phyloP scores from a whole-genome alignment of 2,329 filamentous ascomycete genomes.

The Didymosphaeria variabile region DNA sequence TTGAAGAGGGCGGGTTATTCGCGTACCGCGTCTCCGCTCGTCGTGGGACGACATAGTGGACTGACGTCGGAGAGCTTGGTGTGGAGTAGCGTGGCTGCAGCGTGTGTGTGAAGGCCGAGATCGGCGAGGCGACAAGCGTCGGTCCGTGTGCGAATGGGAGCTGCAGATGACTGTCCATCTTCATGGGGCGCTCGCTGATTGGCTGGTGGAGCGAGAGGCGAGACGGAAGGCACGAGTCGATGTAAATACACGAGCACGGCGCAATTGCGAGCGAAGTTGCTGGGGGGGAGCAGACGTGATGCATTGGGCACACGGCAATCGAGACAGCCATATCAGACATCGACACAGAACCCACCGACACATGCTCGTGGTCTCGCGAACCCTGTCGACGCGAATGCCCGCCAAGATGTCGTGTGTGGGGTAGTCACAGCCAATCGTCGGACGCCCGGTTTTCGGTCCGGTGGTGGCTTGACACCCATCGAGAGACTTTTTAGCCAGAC shows the following conservation, averaged over 20 bases:
- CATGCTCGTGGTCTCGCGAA: no score
- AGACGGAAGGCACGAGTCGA: neutral
- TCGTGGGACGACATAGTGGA: slow-evolving; percentile 35
- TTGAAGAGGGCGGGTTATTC: neutral
- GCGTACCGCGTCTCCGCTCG: slow-evolving; percentile 41
- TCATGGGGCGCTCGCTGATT: neutral
- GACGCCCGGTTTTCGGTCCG: neutral
- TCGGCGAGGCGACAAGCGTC: slow-evolving; percentile 10
- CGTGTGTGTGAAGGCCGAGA: slow-evolving; percentile 2
- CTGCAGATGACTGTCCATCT: neutral
- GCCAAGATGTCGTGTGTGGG: no score
- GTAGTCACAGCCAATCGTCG: slow-evolving; percentile 3
- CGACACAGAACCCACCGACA: no score
- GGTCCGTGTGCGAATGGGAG: slow-evolving; percentile 10
- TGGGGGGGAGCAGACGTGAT: neutral
- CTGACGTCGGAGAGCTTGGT: slow-evolving; percentile 3
- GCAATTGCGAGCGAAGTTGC: no score
- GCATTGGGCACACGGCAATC: no score
- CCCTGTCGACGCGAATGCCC: no score
- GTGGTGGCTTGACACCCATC: slow-evolving; percentile 6
- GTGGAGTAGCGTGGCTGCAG: neutral
- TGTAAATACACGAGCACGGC: neutral
- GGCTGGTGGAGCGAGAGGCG: slow-evolving; percentile 1
- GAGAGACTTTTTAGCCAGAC: slow-evolving; percentile 12
- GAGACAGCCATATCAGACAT: no score